Conservation (phyloP, 371 early-diverging fungal species). For the Mucor racemosus region DNA sequence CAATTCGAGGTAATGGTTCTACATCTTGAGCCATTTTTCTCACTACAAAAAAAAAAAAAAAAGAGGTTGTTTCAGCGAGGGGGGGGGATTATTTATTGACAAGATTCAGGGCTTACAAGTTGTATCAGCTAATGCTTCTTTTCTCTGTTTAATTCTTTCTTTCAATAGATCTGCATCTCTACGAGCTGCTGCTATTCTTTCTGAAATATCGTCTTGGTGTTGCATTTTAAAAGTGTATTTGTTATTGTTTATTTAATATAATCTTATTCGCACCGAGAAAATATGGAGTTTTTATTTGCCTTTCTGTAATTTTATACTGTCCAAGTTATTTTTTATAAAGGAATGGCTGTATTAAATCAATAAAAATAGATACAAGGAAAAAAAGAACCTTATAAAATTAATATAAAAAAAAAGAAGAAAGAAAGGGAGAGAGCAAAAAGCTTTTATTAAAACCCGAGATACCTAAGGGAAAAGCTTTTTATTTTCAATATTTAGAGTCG, state of each 20-base stretch:
- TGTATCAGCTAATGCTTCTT: conserved; percentile 92
- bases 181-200: conserved; percentile 87
- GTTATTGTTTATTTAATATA: background rate
- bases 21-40: conserved; percentile 56
- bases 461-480: background rate
- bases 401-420: background rate
- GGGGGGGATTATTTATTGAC: background rate
- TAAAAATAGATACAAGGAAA: background rate
- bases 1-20: conserved; percentile 89
- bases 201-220: conserved; percentile 73
- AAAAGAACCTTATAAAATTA: background rate
- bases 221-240: conserved; percentile 4
- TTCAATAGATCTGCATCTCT: conserved; percentile 95
- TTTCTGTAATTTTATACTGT: background rate
- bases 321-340: background rate
- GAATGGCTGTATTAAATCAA: conserved; percentile 1
- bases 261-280: too few species aligned
- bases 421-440: background rate
- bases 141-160: conserved; percentile 93
- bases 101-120: conserved; percentile 71
- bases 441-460: conserved; percentile 6
- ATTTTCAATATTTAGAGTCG: background rate
- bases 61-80: background rate
- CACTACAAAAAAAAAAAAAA: conserved; percentile 5
- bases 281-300: background rate